These are phyloP conservation scores for Termitomyces sp. DNA, from an alignment of 768 basidiomycete genomes.

Conservation along the genomic window DNA sequence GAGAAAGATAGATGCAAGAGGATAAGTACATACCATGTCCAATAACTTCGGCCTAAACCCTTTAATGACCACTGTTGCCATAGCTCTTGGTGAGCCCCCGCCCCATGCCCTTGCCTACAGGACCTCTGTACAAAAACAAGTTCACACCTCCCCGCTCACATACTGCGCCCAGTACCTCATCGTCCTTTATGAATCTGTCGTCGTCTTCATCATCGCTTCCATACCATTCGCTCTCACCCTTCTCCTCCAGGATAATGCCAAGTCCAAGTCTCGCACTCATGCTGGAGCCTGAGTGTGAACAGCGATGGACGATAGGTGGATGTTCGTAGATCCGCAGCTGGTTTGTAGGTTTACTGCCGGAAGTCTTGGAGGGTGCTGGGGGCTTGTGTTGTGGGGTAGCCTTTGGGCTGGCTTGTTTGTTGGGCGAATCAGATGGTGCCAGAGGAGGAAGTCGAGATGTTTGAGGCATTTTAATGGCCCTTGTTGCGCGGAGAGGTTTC, in stretches of 20 bases:
- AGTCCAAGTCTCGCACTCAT: background rate
- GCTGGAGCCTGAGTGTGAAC: slow-evolving; percentile 2
- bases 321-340: background rate
- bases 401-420: background rate
- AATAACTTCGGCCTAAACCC: background rate
- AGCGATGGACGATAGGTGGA: slow-evolving; percentile 5
- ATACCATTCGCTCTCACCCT: slow-evolving; percentile 5
- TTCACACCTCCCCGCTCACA: background rate
- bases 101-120: slow-evolving; percentile 2
- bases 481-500: background rate
- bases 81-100: slow-evolving; percentile 8
- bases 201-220: slow-evolving; percentile 1
- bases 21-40: background rate
- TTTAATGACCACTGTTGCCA: background rate
- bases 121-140: background rate
- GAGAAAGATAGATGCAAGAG: background rate
- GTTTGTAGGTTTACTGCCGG: background rate
- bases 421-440: background rate
- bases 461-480: background rate
- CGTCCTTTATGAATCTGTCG: background rate
- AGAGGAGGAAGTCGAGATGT: slow-evolving; percentile 2
- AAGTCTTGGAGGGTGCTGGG: background rate
- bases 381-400: background rate
- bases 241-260: slow-evolving; percentile 1
- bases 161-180: slow-evolving; percentile 4